These are phyloP conservation scores for Corynascus novoguineensis DNA, from an alignment of 495 filamentous ascomycete species.

Conservation along the genomic window DNA sequence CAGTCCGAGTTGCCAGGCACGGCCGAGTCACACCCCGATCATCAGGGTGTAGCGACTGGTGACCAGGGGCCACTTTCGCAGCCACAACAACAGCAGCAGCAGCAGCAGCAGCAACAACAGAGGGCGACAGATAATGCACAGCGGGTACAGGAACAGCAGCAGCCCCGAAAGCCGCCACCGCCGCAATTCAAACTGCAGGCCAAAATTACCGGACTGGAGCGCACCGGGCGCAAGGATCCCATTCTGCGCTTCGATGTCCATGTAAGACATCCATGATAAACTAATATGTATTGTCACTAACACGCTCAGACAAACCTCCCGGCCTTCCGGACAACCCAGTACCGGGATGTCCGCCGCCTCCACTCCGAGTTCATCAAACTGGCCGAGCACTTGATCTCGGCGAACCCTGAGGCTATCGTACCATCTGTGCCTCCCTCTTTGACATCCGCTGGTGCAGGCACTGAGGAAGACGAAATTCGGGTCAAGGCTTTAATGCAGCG, in stretches of 20 bases:
- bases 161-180: slow-evolving; percentile 43
- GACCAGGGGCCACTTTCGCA: slow-evolving; percentile 20
- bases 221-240: slow-evolving; percentile 90
- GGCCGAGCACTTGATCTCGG: slow-evolving; percentile 87
- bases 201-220: slow-evolving; percentile 87
- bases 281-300: slow-evolving; percentile 4
- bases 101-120: slow-evolving; percentile 21
- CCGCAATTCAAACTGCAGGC: slow-evolving; percentile 83
- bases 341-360: slow-evolving; percentile 90
- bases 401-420: slow-evolving; percentile 95
- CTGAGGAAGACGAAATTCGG: slow-evolving; percentile 89
- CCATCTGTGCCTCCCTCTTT: slow-evolving; percentile 89
- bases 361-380: slow-evolving; percentile 96
- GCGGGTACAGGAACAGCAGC: slow-evolving; percentile 42
- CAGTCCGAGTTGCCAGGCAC: slow-evolving; percentile 4
- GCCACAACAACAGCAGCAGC: slow-evolving; percentile 21
- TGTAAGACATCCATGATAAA: slow-evolving; percentile 48
- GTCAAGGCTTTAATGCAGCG: slow-evolving; percentile 85
- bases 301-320: slow-evolving; percentile 82
- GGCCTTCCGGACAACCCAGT: slow-evolving; percentile 94
- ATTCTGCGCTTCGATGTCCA: slow-evolving; percentile 96
- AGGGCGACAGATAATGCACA: slow-evolving; percentile 33
- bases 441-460: slow-evolving; percentile 91
- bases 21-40: slow-evolving; percentile 10
- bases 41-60: slow-evolving; percentile 9